Evolutionary conservation across 257 asterid genomes (phyloP).

Genomic region (Lycium barbarum): DNA sequence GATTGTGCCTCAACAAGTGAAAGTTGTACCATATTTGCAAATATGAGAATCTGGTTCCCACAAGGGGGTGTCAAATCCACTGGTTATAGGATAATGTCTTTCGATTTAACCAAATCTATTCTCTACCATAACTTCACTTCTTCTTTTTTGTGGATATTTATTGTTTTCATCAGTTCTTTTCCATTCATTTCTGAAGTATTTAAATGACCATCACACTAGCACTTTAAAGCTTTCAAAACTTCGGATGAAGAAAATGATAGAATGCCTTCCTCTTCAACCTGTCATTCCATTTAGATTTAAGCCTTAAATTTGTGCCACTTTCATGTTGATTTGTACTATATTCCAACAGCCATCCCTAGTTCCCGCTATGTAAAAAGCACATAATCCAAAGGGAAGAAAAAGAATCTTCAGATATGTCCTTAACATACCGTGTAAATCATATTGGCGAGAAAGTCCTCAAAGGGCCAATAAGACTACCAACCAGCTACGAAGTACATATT

Average conservation of each 20-base stretch:
- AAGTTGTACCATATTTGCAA: not conserved
- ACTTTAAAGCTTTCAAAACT: not conserved
- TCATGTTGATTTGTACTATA: not conserved
- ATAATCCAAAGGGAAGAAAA: not conserved
- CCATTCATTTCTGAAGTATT: constrained; percentile 3
- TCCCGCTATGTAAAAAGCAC: not conserved
- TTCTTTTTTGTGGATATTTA: not conserved
- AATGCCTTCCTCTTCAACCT: not conserved
- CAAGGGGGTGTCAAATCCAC: not conserved
- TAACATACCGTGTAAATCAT: not conserved
- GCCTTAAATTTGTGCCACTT: not conserved
- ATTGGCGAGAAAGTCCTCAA: not conserved
- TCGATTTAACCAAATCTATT: not conserved
- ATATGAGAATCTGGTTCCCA: not conserved
- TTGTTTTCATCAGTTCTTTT: not conserved
- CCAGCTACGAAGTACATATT: not conserved
- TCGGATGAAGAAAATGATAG: not conserved
- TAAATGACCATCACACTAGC: not conserved
- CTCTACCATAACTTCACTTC: not conserved
- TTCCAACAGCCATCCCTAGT: not conserved
- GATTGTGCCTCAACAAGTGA: not conserved
- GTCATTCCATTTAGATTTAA: not conserved
- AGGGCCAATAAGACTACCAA: not conserved
- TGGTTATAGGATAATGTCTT: not conserved
- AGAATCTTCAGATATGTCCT: not conserved